Conservation (phyloP, 495 filamentous ascomycete species). For the Clavariopsis aquatica region DNA sequence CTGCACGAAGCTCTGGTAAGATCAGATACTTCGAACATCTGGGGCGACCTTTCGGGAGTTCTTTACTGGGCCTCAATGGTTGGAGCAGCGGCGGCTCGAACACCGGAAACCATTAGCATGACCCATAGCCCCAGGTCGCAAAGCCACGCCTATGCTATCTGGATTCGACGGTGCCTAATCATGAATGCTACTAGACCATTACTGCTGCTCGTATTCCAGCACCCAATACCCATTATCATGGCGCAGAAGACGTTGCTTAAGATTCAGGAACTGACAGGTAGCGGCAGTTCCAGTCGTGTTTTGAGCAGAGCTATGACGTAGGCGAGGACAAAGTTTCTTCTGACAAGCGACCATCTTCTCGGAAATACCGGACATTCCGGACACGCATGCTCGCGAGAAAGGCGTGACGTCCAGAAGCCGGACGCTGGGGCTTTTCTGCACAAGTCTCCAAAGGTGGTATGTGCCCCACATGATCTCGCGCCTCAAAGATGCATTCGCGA, state of each 20-base stretch:
- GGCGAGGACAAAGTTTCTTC: not conserved
- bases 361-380: not conserved
- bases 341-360: not conserved
- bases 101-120: slow-evolving; percentile 7
- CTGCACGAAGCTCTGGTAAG: slow-evolving; percentile 23
- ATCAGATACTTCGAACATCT: slow-evolving; percentile 19
- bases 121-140: not conserved
- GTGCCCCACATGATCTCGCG: too few relatives aligned
- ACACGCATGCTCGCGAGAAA: not conserved
- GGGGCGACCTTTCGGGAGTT: slow-evolving; percentile 33
- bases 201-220: slow-evolving; percentile 26
- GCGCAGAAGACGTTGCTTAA: slow-evolving; percentile 25
- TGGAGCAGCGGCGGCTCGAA: slow-evolving; percentile 31
- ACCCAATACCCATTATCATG: slow-evolving; percentile 20
- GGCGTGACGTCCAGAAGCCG: not conserved
- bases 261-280: slow-evolving; percentile 29
- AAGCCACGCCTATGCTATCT: slow-evolving; percentile 18
- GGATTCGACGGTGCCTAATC: slow-evolving; percentile 30
- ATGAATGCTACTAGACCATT: slow-evolving; percentile 27
- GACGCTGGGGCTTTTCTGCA: too few relatives aligned
- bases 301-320: not conserved
- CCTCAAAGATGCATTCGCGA: too few relatives aligned
- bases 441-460: too few relatives aligned
- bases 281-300: not conserved
- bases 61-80: slow-evolving; percentile 29